Percentiles rank a stretch among this genome's conserved stretches.
These are phyloP conservation scores for Candida ficus DNA, from an alignment of 805 yeast species.

Conservation along the genomic window DNA sequence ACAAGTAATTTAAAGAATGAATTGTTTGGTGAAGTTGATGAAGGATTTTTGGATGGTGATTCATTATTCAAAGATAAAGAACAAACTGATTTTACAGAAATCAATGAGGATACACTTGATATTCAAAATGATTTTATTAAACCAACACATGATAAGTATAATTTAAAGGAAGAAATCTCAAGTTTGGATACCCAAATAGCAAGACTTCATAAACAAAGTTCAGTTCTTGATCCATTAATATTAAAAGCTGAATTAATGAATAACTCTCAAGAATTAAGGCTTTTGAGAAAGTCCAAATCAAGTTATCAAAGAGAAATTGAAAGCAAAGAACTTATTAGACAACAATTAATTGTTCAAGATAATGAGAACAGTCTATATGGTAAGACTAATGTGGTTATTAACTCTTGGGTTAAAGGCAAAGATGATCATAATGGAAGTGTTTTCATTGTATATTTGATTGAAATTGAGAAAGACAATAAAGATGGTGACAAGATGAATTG, in stretches of 20 bases:
- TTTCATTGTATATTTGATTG: slow-evolving; percentile 68
- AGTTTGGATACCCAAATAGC: slow-evolving; percentile 54
- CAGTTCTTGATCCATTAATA: slow-evolving; percentile 60
- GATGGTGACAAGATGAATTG: slow-evolving; percentile 54
- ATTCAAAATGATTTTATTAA: slow-evolving; percentile 35
- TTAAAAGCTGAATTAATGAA: slow-evolving; percentile 83
- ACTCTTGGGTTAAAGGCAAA: slow-evolving; percentile 43
- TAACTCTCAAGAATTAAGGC: slow-evolving; percentile 60
- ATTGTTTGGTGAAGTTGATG: slow-evolving; percentile 21
- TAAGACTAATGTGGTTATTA: slow-evolving; percentile 49
- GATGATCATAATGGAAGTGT: slow-evolving; percentile 45
- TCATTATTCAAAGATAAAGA: slow-evolving; percentile 23
- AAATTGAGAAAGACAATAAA: slow-evolving; percentile 50
- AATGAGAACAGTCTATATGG: slow-evolving; percentile 73
- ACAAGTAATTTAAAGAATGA: slow-evolving; percentile 16
- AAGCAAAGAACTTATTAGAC: slow-evolving; percentile 66
- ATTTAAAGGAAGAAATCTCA: slow-evolving; percentile 61
- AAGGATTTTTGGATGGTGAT: slow-evolving; percentile 20
- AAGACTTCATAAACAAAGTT: slow-evolving; percentile 53
- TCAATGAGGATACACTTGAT: slow-evolving; percentile 22
- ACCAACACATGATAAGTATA: slow-evolving; percentile 67
- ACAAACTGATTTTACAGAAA: neutral
- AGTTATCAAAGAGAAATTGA: slow-evolving; percentile 71
- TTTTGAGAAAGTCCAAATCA: slow-evolving; percentile 60
- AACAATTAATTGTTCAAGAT: slow-evolving; percentile 79